phyloP scores from a whole-genome alignment of 257 asterid genomes.

The Plantago major region DNA sequence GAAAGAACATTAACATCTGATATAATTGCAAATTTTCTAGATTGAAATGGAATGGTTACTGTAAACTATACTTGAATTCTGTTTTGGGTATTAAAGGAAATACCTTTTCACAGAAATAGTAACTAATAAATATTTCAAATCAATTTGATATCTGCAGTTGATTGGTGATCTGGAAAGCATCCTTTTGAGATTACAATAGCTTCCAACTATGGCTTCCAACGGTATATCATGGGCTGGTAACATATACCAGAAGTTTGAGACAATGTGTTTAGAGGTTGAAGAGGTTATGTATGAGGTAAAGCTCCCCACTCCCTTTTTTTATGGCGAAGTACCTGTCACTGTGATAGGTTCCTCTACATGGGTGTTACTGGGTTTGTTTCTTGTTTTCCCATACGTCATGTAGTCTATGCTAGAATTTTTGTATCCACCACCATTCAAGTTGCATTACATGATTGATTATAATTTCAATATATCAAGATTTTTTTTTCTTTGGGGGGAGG shows the following conservation, averaged over 20 bases:
- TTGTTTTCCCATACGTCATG: not conserved
- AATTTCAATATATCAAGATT: too few relatives aligned
- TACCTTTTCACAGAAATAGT: not conserved
- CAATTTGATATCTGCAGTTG: constrained; percentile 23
- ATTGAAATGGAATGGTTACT: not conserved
- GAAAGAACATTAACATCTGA: not conserved
- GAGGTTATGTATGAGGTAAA: constrained; percentile 73
- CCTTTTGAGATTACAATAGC: constrained; percentile 10
- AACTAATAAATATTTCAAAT: not conserved
- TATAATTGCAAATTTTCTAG: too few relatives aligned
- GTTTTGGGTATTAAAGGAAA: not conserved
- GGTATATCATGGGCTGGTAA: constrained; percentile 79
- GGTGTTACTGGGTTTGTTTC: not conserved
- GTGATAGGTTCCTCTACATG: not conserved
- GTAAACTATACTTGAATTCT: not conserved
- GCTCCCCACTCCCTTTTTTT: constrained; percentile 2
- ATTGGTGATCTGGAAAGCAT: constrained; percentile 7
- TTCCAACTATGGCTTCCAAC: constrained; percentile 54
- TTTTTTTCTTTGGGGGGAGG: too few relatives aligned
- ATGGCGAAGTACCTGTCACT: not conserved
- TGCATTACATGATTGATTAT: too few relatives aligned
- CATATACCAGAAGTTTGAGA: constrained; percentile 62
- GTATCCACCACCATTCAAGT: too few relatives aligned
- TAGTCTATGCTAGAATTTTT: too few relatives aligned
- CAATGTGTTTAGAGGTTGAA: constrained; percentile 80